phyloP scores from a whole-genome alignment of 176 grass and related monocot genomes.

The Puccinellia tenuiflora region DNA sequence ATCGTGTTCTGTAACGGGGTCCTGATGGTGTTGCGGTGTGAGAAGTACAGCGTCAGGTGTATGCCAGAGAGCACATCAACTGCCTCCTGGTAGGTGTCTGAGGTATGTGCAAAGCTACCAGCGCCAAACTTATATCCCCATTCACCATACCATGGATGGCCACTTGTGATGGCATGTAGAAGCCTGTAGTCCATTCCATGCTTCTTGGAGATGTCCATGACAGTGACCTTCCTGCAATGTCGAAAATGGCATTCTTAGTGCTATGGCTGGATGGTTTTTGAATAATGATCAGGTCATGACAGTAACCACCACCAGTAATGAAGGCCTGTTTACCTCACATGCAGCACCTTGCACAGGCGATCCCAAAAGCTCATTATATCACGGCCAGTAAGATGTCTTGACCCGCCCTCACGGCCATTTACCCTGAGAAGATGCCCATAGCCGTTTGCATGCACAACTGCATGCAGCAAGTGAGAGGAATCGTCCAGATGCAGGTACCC shows the following conservation, averaged over 20 bases:
- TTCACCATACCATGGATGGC: constrained; percentile 87
- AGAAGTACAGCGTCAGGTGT: constrained; percentile 55
- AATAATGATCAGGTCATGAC: not conserved
- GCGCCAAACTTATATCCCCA: constrained; percentile 97
- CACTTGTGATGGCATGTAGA: constrained; percentile 67
- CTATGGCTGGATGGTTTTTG: not conserved
- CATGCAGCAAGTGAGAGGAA: constrained; percentile 76
- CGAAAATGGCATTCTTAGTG: not conserved
- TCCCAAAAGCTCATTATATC: constrained; percentile 97
- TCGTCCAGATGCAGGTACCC: constrained; percentile 69
- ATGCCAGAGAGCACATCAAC: constrained; percentile 60
- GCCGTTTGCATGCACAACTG: constrained; percentile 90
- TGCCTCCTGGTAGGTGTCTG: constrained; percentile 60
- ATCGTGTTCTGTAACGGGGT: constrained; percentile 68
- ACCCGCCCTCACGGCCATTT: constrained; percentile 88
- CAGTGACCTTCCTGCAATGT: constrained; percentile 76
- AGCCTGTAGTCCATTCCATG: constrained; percentile 91
- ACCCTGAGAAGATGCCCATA: constrained; percentile 94
- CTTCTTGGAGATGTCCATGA: constrained; percentile 98
- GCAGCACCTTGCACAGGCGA: constrained; percentile 72
- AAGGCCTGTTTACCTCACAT: constrained; percentile 50
- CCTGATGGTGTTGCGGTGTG: constrained; percentile 28
- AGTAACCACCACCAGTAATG: not conserved
- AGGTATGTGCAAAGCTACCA: constrained; percentile 77
- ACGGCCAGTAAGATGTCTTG: constrained; percentile 66